Evolutionary conservation across 192 early-diverging fungal species (phyloP).

Genomic region (Mortierella claussenii): DNA sequence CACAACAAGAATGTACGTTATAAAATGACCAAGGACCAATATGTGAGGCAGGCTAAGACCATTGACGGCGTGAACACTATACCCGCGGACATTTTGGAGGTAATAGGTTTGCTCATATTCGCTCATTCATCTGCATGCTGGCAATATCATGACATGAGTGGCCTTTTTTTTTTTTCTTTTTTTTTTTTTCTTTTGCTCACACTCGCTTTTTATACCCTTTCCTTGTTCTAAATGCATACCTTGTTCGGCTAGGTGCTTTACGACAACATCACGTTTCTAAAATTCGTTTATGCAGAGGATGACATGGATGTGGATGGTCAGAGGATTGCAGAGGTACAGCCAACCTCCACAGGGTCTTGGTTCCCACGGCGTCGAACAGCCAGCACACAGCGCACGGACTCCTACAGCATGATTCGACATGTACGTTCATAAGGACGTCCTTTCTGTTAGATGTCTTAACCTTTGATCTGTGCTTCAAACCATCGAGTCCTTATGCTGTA

Average conservation of each 20-base stretch:
- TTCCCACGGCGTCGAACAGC: constrained; percentile 41
- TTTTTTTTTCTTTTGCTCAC: background rate
- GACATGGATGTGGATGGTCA: constrained; percentile 59
- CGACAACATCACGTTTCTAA: constrained; percentile 65
- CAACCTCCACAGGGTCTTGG: constrained; percentile 23
- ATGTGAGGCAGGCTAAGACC: constrained; percentile 73
- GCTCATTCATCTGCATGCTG: background rate
- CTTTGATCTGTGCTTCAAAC: background rate
- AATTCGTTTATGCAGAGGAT: constrained; percentile 66
- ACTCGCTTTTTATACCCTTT: background rate
- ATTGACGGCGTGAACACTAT: constrained; percentile 75
- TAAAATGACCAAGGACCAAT: constrained; percentile 87
- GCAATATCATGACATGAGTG: background rate
- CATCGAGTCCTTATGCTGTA: background rate
- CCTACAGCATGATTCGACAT: constrained; percentile 56
- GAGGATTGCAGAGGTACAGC: constrained; percentile 34
- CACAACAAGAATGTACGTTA: constrained; percentile 83
- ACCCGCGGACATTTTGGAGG: constrained; percentile 78
- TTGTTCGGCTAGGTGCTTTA: constrained; percentile 58
- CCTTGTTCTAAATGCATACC: background rate
- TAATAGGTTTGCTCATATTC: constrained; percentile 29
- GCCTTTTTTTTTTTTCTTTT: background rate
- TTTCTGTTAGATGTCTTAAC: background rate
- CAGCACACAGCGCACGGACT: constrained; percentile 37
- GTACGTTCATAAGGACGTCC: constrained; percentile 22